Conservation (phyloP, 1,139 yeast species). For the Saccharomyces pastorianus region DNA sequence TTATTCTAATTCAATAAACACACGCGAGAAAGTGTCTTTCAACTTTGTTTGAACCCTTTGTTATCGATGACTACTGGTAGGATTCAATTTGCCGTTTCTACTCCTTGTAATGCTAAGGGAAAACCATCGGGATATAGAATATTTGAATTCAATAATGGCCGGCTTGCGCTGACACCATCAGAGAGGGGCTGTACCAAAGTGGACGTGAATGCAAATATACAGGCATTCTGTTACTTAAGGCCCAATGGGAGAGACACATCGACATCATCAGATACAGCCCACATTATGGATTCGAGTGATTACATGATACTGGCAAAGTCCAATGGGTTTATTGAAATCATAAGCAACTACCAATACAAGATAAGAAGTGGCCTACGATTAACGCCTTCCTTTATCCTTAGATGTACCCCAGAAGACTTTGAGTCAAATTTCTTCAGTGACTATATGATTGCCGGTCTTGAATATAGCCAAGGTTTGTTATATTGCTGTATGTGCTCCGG, state of each 20-base stretch:
- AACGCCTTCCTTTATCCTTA: constrained; percentile 17
- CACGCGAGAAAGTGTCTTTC: not conserved
- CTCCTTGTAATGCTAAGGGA: constrained; percentile 19
- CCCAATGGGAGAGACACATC: constrained; percentile 12
- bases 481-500: constrained; percentile 25
- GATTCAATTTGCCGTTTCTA: constrained; percentile 21
- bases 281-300: constrained; percentile 19
- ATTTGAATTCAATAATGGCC: constrained; percentile 14
- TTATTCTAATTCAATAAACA: not conserved
- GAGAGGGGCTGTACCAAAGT: constrained; percentile 6
- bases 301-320: constrained; percentile 26
- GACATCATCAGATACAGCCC: not conserved
- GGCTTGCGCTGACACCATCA: constrained; percentile 8
- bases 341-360: constrained; percentile 20
- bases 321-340: constrained; percentile 25
- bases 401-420: constrained; percentile 19
- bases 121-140: constrained; percentile 20
- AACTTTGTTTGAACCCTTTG: not conserved
- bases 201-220: constrained; percentile 18
- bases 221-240: constrained; percentile 23
- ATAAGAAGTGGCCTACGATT: constrained; percentile 8
- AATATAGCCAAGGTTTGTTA: constrained; percentile 21
- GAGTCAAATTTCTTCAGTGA: constrained; percentile 9
- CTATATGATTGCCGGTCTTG: constrained; percentile 19
- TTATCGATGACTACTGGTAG: constrained; percentile 3